Percentiles rank a stretch among this genome's conserved stretches.
Evolutionary conservation across 148 eudicot species (phyloP).

Genomic region (Euryodendron excelsum): DNA sequence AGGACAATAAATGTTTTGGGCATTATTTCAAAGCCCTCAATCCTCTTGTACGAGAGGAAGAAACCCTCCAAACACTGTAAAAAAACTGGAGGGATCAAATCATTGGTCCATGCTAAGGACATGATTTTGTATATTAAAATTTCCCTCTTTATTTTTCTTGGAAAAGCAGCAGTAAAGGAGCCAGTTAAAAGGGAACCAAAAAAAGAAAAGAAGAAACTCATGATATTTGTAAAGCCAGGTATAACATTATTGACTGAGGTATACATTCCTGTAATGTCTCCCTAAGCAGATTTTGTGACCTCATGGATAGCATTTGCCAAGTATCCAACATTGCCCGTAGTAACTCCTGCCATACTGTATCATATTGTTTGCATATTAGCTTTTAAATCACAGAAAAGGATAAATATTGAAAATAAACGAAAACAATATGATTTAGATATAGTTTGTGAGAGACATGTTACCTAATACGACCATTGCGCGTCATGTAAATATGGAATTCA

Average conservation of each 20-base stretch:
- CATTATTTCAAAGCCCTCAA: neutral
- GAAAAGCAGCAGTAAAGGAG: neutral
- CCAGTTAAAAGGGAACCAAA: neutral
- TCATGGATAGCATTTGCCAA: slow-evolving; percentile 92
- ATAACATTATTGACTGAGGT: neutral
- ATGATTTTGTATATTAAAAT: neutral
- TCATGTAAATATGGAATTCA: slow-evolving; percentile 87
- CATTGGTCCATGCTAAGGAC: neutral
- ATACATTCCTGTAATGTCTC: neutral
- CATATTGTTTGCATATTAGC: neutral
- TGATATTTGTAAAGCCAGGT: neutral
- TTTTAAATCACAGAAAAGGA: neutral
- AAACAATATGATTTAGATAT: neutral
- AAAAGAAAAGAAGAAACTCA: neutral
- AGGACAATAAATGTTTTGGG: neutral
- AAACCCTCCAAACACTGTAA: neutral
- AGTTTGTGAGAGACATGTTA: slow-evolving; percentile 25
- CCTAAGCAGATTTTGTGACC: slow-evolving; percentile 68
- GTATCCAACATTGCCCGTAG: slow-evolving; percentile 83
- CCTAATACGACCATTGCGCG: slow-evolving; percentile 98
- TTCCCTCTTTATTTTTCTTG: neutral
- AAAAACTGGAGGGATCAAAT: slow-evolving; percentile 1
- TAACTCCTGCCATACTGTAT: slow-evolving; percentile 94
- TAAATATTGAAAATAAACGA: neutral
- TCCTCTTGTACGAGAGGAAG: neutral